A percentile compares a stretch with the other conserved stretches of the same genome.
Evolutionary conservation across 305 asterid genomes (phyloP).

Genomic region (Ajuga reptans): DNA sequence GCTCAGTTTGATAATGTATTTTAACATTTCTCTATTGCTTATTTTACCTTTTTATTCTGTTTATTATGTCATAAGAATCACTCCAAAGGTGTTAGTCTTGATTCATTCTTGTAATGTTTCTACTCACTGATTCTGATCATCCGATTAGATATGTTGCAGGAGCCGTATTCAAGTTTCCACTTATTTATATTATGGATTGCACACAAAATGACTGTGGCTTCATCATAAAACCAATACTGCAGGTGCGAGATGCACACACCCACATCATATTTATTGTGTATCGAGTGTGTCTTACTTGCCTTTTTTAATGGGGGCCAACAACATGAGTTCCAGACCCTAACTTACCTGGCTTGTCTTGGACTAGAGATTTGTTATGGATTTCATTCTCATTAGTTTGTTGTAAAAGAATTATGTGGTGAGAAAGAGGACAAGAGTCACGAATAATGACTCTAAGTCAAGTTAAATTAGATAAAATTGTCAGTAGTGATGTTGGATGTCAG

Average conservation of each 20-base stretch:
- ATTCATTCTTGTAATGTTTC: slow-evolving; percentile 21
- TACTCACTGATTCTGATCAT: slow-evolving; percentile 34
- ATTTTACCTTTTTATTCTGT: background rate
- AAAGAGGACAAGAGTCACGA: background rate
- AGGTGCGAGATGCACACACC: slow-evolving; percentile 38
- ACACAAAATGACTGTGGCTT: slow-evolving; percentile 73
- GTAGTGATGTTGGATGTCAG: background rate
- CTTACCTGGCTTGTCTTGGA: slow-evolving; percentile 3
- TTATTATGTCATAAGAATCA: slow-evolving; percentile 4
- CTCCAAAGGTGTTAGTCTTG: background rate
- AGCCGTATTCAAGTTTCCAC: slow-evolving; percentile 52
- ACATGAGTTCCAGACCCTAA: background rate
- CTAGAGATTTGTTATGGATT: background rate
- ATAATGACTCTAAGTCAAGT: background rate
- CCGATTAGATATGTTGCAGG: slow-evolving; percentile 57
- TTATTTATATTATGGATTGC: slow-evolving; percentile 89
- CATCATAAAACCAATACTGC: slow-evolving; percentile 45
- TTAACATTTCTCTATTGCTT: background rate
- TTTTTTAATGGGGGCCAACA: background rate
- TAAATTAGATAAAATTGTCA: background rate
- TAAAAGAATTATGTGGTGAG: background rate
- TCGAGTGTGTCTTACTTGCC: background rate
- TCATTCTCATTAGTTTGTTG: background rate
- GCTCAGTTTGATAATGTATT: background rate
- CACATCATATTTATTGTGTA: background rate